phyloP scores from a whole-genome alignment of 495 filamentous ascomycete species.

The Astrothelium macrocarpum region DNA sequence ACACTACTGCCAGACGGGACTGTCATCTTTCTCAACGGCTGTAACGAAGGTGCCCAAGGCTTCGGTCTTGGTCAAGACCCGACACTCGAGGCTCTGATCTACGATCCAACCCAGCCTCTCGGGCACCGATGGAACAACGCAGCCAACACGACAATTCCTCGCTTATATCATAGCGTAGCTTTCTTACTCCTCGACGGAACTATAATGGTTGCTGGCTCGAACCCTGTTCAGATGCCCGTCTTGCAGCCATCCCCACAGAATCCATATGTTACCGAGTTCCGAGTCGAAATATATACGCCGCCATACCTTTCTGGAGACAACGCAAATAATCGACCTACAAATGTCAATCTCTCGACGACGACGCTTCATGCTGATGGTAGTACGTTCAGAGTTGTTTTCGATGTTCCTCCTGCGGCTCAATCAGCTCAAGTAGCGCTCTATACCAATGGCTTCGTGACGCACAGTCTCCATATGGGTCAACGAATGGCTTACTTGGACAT shows the following conservation, averaged over 20 bases:
- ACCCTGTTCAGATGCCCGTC: slow-evolving; percentile 49
- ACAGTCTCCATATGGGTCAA: slow-evolving; percentile 54
- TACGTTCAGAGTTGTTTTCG: slow-evolving; percentile 42
- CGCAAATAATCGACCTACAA: slow-evolving; percentile 39
- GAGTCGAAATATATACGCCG: slow-evolving; percentile 51
- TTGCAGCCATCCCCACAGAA: slow-evolving; percentile 32
- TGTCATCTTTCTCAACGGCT: slow-evolving; percentile 51
- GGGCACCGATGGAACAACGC: slow-evolving; percentile 46
- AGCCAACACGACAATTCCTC: slow-evolving; percentile 40
- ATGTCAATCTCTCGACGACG: slow-evolving; percentile 34
- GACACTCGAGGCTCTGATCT: slow-evolving; percentile 48
- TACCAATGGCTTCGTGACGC: slow-evolving; percentile 53
- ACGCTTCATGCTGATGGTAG: slow-evolving; percentile 36
- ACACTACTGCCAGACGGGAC: slow-evolving; percentile 52
- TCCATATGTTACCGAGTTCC: slow-evolving; percentile 48
- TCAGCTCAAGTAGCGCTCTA: slow-evolving; percentile 40
- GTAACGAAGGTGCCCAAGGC: slow-evolving; percentile 48
- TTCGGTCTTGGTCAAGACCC: slow-evolving; percentile 46
- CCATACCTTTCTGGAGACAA: slow-evolving; percentile 48
- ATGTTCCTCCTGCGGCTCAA: slow-evolving; percentile 27
- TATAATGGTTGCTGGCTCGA: slow-evolving; percentile 48
- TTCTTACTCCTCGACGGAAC: slow-evolving; percentile 50
- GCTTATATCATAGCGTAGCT: slow-evolving; percentile 51
- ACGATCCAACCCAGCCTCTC: slow-evolving; percentile 41
- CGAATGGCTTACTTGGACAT: slow-evolving; percentile 49